Percentiles rank a stretch among this genome's conserved stretches.
Evolutionary conservation across 805 yeast genomes (phyloP).

Genomic region (Wickerhamiella brachini): DNA sequence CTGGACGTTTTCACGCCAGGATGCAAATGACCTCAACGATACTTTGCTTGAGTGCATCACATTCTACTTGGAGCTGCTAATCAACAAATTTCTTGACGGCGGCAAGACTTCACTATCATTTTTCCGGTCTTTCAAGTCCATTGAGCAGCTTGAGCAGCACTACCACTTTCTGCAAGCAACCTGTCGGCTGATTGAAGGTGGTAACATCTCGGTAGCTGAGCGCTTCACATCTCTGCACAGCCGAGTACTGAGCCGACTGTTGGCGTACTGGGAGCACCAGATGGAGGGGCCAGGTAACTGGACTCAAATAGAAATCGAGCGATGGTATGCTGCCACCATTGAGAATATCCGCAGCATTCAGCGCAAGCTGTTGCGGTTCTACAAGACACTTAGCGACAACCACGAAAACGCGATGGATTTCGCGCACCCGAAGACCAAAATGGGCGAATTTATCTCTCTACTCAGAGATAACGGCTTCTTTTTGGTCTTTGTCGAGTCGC

Average conservation of each 20-base stretch:
- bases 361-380: slow-evolving; percentile 70
- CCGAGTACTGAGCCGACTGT: slow-evolving; percentile 53
- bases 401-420: slow-evolving; percentile 56
- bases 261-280: slow-evolving; percentile 59
- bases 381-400: slow-evolving; percentile 48
- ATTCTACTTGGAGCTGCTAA: slow-evolving; percentile 55
- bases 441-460: slow-evolving; percentile 40
- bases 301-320: slow-evolving; percentile 31
- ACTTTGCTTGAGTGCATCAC: slow-evolving; percentile 61
- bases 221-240: slow-evolving; percentile 56
- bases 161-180: slow-evolving; percentile 67
- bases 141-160: slow-evolving; percentile 61
- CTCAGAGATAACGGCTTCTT: slow-evolving; percentile 58
- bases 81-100: slow-evolving; percentile 66
- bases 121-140: slow-evolving; percentile 77
- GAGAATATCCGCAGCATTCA: slow-evolving; percentile 38
- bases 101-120: slow-evolving; percentile 38
- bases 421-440: slow-evolving; percentile 19
- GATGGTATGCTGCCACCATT: slow-evolving; percentile 33
- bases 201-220: slow-evolving; percentile 68
- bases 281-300: slow-evolving; percentile 43
- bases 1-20: slow-evolving; percentile 57
- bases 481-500: slow-evolving; percentile 55
- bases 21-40: slow-evolving; percentile 51
- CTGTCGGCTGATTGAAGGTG: slow-evolving; percentile 68